Base-by-base conservation (phyloP, 1,284 basidiomycete species). In the Paramarasmius palmivorus region DNA sequence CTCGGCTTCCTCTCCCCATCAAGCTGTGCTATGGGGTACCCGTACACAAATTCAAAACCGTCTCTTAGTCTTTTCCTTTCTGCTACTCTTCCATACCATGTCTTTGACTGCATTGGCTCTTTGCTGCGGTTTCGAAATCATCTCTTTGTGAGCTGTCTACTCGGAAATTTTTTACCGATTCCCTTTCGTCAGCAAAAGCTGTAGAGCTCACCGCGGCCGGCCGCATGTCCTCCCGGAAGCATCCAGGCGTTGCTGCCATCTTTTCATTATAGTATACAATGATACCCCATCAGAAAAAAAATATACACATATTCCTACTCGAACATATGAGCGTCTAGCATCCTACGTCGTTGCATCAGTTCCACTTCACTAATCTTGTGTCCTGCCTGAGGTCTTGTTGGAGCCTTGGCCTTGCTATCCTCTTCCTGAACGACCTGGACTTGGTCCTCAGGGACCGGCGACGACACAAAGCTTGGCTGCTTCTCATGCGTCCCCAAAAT, bases 361-460 rank as follows among this genome's bases (percentile, higher is more conserved):
- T 93, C 92, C 10, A 77, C 83, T 71, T 93, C 90, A 19, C 81
- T 77, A 52, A 90, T 89, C 41, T 86, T 83, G 63, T 85, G 82
- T 53, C 85, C 79, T 38, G 77, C 77, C 70, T 78, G 72, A 57
- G 79, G 77, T 36, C 44, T 41, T 12, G 67, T 68, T 19, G 72
- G 69, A 5, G 68, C 62, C 23, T 67, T 68, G 25, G 26, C 17
- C 14, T 26, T 45, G n/a, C n/a, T n/a, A 52, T 55, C 45, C 47
- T 47, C 25, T 46, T 58, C 57, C 26, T 49, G 53, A 29, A 37
- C 37, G 6, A 32, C 37, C 49, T 26, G 42, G 41, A 22, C 26
- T 14, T 35, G 48, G 22, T 56, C 17, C 19, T 39, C 45, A 39
- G 50, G 34, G 22, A 20, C 25, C 20, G 38, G 23, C 25, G 19